Base-by-base conservation (phyloP, 2,329 filamentous ascomycete genomes). In the Aspergillus calidoustus region DNA sequence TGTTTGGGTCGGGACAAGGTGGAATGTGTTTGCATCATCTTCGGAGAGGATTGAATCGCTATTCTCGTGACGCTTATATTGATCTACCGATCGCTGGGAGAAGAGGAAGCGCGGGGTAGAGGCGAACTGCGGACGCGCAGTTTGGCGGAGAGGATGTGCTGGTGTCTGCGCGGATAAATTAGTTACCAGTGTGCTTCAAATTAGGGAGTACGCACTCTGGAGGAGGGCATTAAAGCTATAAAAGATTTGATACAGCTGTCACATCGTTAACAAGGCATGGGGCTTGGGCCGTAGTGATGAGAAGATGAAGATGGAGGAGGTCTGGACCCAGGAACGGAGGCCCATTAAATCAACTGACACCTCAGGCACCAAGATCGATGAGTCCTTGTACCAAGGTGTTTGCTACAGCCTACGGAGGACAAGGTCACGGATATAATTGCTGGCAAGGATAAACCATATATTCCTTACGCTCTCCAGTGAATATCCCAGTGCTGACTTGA, bases 41-140 rank as follows among this genome's bases (percentile, higher is more conserved):
- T 54, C 25, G 15, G 19, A 28, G 19, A 46, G 4, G 25, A 68
- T 66, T 43, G 66, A 64, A 7, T 73, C 68, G 8, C 60, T 64
- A 31, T 62, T 49, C 6, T 55, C 60, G 1, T 51, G 22, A 19
- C 34, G 54, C 13, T 61, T 57, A 15, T 61, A 7, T 17, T 31
- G 60, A 4, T 63, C 51, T 15, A 62, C 62, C 6, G 57, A 64
- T 25, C 54, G 57, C 28, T 74, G 72, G 0, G 73, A 75, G 7
- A 76, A 59, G 8, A 75, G 38, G 28, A 76, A 76, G 4, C 73
- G 73, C 30, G 72, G 74, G 1, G 73, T 74, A 5, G 71, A 70
- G 2, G 74, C 73, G 60, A 76, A 76, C 17, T 75, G 73, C 15
- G 73, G 65, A 19, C 71, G 68, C 43, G 68, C 64, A 49, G 51